These are phyloP conservation scores for Eucalyptus pauciflora DNA, from an alignment of 345 rosid genomes.

Conservation along the genomic window DNA sequence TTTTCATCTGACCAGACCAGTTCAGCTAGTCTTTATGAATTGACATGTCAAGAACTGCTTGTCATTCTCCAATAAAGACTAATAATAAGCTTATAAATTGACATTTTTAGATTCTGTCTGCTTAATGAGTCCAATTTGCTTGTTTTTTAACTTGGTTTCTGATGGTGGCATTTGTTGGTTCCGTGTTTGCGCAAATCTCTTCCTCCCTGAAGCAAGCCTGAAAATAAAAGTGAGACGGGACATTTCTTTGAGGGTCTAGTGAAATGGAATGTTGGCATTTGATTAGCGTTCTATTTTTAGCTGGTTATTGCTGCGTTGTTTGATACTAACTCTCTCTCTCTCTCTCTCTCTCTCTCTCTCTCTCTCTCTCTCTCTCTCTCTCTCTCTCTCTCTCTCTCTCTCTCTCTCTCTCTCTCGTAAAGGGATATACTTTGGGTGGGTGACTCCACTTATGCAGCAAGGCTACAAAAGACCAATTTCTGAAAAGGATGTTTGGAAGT, in stretches of 20 bases:
- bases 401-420: background rate
- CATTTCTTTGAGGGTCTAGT: background rate
- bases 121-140: background rate
- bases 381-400: background rate
- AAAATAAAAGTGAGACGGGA: background rate
- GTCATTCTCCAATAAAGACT: background rate
- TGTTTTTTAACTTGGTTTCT: background rate
- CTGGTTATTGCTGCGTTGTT: background rate
- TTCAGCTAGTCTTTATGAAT: background rate
- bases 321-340: background rate
- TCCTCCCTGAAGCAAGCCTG: background rate
- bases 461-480: constrained; percentile 82
- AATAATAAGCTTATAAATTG: background rate
- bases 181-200: background rate
- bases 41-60: background rate
- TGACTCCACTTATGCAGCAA: constrained; percentile 80
- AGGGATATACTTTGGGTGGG: constrained; percentile 80
- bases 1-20: background rate
- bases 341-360: background rate
- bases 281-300: background rate
- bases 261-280: background rate
- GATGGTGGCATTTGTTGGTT: background rate
- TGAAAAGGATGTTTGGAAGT: constrained; percentile 88
- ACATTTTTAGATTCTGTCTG: background rate
- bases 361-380: background rate